Percentiles rank a stretch among this genome's conserved stretches.
phyloP scores from a whole-genome alignment of 1,284 basidiomycete genomes.

The Ganoderma sinense region DNA sequence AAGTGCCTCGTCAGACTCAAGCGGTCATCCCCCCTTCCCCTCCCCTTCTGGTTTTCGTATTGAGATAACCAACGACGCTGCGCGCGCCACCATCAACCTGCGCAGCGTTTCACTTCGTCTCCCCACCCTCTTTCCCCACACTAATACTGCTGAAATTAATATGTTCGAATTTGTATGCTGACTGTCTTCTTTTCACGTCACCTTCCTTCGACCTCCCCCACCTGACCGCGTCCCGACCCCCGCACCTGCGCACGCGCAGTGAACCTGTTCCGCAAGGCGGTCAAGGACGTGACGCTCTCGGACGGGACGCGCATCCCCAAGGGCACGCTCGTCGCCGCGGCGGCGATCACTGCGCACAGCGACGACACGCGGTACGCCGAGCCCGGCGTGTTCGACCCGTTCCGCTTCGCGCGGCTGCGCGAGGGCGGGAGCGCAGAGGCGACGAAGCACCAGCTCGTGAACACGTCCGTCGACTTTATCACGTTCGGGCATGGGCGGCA shows the following conservation, averaged over 20 bases:
- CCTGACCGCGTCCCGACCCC: background rate
- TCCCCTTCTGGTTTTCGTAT: no score
- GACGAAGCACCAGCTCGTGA: constrained; percentile 40
- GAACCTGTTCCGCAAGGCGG: constrained; percentile 34
- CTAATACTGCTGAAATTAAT: background rate
- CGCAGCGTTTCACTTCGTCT: background rate
- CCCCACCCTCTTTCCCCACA: background rate
- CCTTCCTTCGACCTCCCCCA: background rate
- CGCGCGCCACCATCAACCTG: background rate
- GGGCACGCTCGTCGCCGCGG: constrained; percentile 50
- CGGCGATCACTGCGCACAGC: constrained; percentile 49
- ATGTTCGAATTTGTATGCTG: background rate
- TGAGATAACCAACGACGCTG: background rate
- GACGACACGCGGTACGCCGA: constrained; percentile 51
- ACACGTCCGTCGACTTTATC: constrained; percentile 38
- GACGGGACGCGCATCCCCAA: constrained; percentile 53
- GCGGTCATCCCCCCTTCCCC: no score
- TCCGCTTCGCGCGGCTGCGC: constrained; percentile 54
- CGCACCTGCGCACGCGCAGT: constrained; percentile 16
- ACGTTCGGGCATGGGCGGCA: constrained; percentile 42
- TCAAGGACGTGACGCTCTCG: constrained; percentile 48
- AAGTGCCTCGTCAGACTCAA: no score
- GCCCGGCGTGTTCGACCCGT: constrained; percentile 50
- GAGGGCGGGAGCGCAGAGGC: constrained; percentile 34
- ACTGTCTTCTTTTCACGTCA: background rate